phyloP scores from a whole-genome alignment of 768 basidiomycete species.

The Cystobasidium tubakii region DNA sequence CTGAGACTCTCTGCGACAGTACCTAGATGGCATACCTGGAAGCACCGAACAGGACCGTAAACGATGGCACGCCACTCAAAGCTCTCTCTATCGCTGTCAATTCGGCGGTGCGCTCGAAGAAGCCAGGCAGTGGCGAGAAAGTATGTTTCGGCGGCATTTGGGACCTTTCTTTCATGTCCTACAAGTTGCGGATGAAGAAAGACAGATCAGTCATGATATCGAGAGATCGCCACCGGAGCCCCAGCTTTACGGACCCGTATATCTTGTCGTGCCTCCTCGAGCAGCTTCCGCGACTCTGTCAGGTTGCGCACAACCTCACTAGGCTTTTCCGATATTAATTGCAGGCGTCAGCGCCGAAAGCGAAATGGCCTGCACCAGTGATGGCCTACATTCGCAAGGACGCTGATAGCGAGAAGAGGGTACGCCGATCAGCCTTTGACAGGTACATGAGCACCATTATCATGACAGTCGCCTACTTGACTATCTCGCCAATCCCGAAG shows the following conservation, averaged over 20 bases:
- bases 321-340: slow-evolving; percentile 58
- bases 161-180: slow-evolving; percentile 20
- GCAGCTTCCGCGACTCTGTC: slow-evolving; percentile 66
- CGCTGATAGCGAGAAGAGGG: slow-evolving; percentile 14
- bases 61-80: slow-evolving; percentile 54
- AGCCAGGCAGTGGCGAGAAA: slow-evolving; percentile 68
- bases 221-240: neutral
- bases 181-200: neutral
- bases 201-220: too few species aligned
- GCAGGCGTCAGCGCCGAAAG: neutral
- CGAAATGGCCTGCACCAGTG: neutral
- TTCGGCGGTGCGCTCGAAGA: slow-evolving; percentile 66
- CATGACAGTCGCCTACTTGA: neutral
- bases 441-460: neutral
- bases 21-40: slow-evolving; percentile 49
- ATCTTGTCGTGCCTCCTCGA: slow-evolving; percentile 72
- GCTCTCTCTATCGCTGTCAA: slow-evolving; percentile 54
- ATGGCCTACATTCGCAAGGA: slow-evolving; percentile 30
- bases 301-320: slow-evolving; percentile 71
- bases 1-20: neutral
- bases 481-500: slow-evolving; percentile 72
- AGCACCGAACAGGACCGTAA: slow-evolving; percentile 73
- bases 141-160: slow-evolving; percentile 64
- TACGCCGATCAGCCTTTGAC: slow-evolving; percentile 8
- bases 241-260: slow-evolving; percentile 57